Conservation (phyloP, 768 basidiomycete genomes). For the Boletus subcaerulescens region DNA sequence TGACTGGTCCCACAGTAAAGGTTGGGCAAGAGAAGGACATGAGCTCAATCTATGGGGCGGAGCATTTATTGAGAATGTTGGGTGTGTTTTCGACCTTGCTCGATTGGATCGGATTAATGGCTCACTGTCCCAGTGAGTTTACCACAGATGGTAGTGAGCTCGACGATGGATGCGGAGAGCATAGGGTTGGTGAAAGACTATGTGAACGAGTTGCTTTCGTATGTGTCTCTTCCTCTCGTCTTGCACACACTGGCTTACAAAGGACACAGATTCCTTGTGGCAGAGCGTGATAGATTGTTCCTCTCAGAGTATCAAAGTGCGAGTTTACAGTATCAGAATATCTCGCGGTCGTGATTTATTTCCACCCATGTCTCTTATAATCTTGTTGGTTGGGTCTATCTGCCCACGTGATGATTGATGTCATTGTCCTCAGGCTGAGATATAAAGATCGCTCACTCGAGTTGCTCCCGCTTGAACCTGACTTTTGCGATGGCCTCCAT, state of each 20-base stretch:
- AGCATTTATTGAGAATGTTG: slow-evolving; percentile 88
- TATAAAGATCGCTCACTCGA: neutral
- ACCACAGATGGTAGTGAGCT: slow-evolving; percentile 85
- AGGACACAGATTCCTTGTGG: slow-evolving; percentile 67
- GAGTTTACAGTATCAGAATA: slow-evolving; percentile 75
- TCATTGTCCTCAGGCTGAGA: neutral
- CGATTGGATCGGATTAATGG: slow-evolving; percentile 4
- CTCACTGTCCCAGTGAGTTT: slow-evolving; percentile 68
- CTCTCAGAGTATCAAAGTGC: slow-evolving; percentile 76
- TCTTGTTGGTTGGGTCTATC: too few species aligned
- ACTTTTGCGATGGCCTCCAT: slow-evolving; percentile 44
- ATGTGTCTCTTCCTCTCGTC: slow-evolving; percentile 22
- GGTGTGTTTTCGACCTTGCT: slow-evolving; percentile 51
- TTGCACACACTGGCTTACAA: neutral
- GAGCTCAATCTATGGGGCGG: slow-evolving; percentile 90
- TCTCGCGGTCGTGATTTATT: slow-evolving; percentile 61
- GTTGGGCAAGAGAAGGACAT: slow-evolving; percentile 76
- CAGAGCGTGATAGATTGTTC: slow-evolving; percentile 72
- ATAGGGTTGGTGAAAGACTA: slow-evolving; percentile 83
- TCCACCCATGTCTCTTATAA: neutral
- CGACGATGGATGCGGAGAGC: slow-evolving; percentile 88
- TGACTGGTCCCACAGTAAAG: slow-evolving; percentile 68
- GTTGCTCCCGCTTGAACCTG: neutral
- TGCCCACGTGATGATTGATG: slow-evolving; percentile 1
- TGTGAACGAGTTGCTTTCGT: slow-evolving; percentile 85